Base-by-base conservation (phyloP, 202 grass and related monocot genomes). In the Panicum hallii region DNA sequence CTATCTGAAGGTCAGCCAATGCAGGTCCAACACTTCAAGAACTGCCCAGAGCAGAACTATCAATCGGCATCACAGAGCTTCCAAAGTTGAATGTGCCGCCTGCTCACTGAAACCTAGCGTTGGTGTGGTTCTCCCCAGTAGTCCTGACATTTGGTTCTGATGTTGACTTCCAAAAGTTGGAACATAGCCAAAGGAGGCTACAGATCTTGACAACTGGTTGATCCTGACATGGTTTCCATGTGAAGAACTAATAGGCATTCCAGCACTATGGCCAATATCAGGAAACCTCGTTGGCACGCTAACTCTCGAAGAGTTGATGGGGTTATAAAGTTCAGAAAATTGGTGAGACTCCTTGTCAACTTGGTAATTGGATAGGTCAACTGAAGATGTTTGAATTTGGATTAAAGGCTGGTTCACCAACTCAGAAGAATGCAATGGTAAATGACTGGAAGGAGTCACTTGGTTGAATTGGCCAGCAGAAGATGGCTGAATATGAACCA, bases 91-190 rank as follows among this genome's bases (percentile, higher is more conserved):
- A 70, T 17, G 54, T 7, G 12, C 70, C n/a, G 44, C 30, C 8
- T 88, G 71, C 10, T 56, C 12, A 20, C 11, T 57, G 2, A 67
- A 23, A 77, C 30, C 41, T 34, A 15, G 23, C 60, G 85, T 48
- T 14, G 61, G 30, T 19, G 34, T 32, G 1, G 6, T 49, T 30
- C 5, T 78, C 11, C 54, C 46, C 50, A 63, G 4, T 66, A 74
- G 23, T 16, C 46, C 60, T 50, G 45, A 22, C 12, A 74, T 53
- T 73, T 79, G 74, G 38, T 67, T 64, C 12, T 88, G 67, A 23
- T 54, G 10, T 22, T 83, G 68, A 56, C 62, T 82, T 49, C 54
- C 82, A 68, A 70, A 52, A 55, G 79, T 57, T 13, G 34, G 10
- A 49, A 46, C 41, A 8, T 67, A 26, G 3, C 7, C 13, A 22